A percentile compares a stretch with the other conserved stretches of the same genome.
These are phyloP conservation scores for Podila epigama DNA, from an alignment of 192 early-diverging fungal species.

Conservation along the genomic window DNA sequence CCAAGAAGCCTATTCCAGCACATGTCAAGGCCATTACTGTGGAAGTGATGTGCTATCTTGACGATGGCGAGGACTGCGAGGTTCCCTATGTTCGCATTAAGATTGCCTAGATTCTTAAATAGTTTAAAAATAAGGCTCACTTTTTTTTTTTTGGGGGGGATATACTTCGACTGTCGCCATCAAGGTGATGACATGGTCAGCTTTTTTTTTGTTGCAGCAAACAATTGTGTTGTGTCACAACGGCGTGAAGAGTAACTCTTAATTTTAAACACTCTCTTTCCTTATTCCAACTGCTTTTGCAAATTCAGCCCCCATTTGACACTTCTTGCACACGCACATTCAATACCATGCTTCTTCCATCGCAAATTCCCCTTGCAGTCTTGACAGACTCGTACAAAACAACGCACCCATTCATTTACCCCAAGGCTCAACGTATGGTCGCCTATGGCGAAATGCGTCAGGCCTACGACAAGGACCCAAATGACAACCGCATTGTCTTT, in stretches of 20 bases:
- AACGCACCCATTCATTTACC: slow-evolving; percentile 78
- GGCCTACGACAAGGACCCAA: slow-evolving; percentile 66
- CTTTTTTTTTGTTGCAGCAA: too few species aligned
- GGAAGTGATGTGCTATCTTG: slow-evolving; percentile 89
- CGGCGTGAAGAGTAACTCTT: too few species aligned
- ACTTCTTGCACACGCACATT: too few species aligned
- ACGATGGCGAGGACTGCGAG: slow-evolving; percentile 89
- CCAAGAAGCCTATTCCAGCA: slow-evolving; percentile 86
- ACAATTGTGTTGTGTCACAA: too few species aligned
- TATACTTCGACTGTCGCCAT: too few species aligned
- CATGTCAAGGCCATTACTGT: slow-evolving; percentile 89
- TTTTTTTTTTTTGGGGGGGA: too few species aligned
- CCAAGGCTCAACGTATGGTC: slow-evolving; percentile 71
- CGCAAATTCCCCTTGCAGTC: slow-evolving; percentile 65
- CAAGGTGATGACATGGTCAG: too few species aligned
- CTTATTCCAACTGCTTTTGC: too few species aligned
- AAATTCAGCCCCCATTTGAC: too few species aligned
- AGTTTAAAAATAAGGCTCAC: not conserved
- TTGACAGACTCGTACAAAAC: slow-evolving; percentile 91
- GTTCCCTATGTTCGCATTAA: slow-evolving; percentile 55
- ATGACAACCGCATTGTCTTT: slow-evolving; percentile 80
- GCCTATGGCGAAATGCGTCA: slow-evolving; percentile 87
- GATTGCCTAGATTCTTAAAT: slow-evolving; percentile 8
- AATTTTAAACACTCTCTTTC: too few species aligned
- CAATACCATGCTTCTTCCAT: not conserved